Percentiles rank a stretch among this genome's conserved stretches.
These are phyloP conservation scores for Betula pendula DNA, from an alignment of 306 rosid species.

Conservation along the genomic window DNA sequence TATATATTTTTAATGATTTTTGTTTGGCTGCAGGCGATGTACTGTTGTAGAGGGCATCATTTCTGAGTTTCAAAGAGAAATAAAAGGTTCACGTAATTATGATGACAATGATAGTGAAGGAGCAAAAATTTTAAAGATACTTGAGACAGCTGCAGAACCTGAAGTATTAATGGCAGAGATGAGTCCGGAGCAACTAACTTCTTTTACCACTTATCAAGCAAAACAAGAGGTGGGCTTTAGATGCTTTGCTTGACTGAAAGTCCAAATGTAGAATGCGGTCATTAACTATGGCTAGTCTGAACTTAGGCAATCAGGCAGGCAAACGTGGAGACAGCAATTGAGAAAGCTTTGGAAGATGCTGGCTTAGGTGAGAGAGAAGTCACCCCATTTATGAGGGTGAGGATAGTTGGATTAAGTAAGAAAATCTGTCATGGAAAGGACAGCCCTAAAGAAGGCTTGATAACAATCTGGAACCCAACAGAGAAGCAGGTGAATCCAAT, in stretches of 20 bases:
- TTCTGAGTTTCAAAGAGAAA: constrained; percentile 64
- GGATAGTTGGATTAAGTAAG: constrained; percentile 71
- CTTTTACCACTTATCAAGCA: constrained; percentile 68
- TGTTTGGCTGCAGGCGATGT: constrained; percentile 59
- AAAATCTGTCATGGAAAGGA: constrained; percentile 36
- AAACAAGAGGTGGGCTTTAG: constrained; percentile 63
- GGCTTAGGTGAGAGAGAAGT: constrained; percentile 70
- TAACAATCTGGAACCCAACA: constrained; percentile 90
- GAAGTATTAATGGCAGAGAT: constrained; percentile 91
- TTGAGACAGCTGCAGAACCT: constrained; percentile 84
- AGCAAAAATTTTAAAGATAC: constrained; percentile 72
- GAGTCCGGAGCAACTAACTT: constrained; percentile 77
- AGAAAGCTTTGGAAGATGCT: constrained; percentile 76
- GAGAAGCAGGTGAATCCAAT: constrained; percentile 56
- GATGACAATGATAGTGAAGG: constrained; percentile 71
- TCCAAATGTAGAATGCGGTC: constrained; percentile 26
- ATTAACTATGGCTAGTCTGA: constrained; percentile 30
- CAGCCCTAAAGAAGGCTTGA: constrained; percentile 64
- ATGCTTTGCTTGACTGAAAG: constrained; percentile 26
- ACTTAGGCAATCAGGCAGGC: constrained; percentile 69
- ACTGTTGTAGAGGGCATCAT: constrained; percentile 59
- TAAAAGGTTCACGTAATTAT: constrained; percentile 34
- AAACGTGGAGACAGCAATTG: constrained; percentile 65
- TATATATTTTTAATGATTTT: constrained; percentile 23
- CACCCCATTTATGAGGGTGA: constrained; percentile 69